Conservation (phyloP, 768 basidiomycete genomes). For the Boletus sp. region DNA sequence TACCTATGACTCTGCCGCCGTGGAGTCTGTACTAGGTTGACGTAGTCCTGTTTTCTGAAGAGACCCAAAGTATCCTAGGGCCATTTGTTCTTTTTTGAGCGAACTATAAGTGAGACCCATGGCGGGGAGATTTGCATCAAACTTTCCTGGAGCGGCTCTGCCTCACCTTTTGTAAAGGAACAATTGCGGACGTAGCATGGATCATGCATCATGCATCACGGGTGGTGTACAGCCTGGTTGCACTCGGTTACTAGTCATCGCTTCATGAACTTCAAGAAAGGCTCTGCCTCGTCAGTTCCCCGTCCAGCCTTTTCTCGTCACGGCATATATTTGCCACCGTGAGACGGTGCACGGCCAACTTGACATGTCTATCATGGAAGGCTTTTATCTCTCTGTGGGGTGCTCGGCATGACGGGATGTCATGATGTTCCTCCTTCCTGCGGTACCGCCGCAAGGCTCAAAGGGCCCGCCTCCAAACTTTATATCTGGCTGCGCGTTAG, state of each 20-base stretch:
- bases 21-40: background rate
- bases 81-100: background rate
- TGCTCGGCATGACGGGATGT: background rate
- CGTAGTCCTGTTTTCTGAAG: background rate
- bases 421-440: background rate
- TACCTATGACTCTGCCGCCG: background rate
- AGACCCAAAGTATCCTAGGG: background rate
- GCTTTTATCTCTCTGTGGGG: background rate
- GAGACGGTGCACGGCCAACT: background rate
- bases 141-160: background rate
- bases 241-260: too few species aligned
- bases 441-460: background rate
- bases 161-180: background rate
- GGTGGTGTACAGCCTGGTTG: background rate
- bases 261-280: background rate
- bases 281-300: background rate
- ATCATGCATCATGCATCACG: too few species aligned
- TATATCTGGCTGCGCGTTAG: slow-evolving; percentile 1
- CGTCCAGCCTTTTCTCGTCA: background rate
- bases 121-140: background rate
- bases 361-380: background rate
- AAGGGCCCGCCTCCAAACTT: background rate
- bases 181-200: background rate
- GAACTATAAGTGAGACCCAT: slow-evolving; percentile 2
- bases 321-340: background rate